Conservation (phyloP, 345 rosid genomes). For the Citrus glauca region DNA sequence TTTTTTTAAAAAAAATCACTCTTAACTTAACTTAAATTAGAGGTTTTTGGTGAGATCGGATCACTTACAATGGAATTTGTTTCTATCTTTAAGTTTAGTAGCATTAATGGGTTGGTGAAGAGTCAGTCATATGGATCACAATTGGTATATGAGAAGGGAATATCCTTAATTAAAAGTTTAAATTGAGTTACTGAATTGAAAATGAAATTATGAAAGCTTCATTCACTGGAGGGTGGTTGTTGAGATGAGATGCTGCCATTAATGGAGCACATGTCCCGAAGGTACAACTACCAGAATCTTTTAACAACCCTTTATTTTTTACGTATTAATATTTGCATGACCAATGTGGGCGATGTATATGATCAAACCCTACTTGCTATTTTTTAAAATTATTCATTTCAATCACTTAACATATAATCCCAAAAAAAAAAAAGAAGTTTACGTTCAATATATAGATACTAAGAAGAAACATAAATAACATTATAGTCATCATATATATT, state of each 20-base stretch:
- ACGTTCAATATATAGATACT: no score
- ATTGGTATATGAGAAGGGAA: neutral
- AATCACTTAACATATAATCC: neutral
- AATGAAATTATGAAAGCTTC: neutral
- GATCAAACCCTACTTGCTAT: neutral
- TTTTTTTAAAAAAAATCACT: no score
- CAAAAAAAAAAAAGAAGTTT: no score
- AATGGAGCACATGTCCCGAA: constrained; percentile 24
- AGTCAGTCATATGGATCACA: neutral
- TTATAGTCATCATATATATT: no score
- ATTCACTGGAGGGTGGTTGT: constrained; percentile 22
- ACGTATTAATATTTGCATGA: neutral
- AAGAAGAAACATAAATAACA: no score
- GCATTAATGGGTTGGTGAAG: neutral
- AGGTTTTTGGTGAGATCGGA: neutral
- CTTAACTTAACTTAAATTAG: no score
- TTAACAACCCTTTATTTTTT: neutral
- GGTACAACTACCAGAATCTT: constrained; percentile 10
- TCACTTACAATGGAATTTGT: neutral
- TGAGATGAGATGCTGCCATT: constrained; percentile 21
- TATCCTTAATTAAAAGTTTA: neutral
- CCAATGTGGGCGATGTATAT: neutral
- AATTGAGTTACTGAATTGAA: neutral
- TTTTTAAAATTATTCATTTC: neutral
- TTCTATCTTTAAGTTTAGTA: neutral